Conservation (phyloP, 2,329 filamentous ascomycete species). For the Penicillium vulpinum region DNA sequence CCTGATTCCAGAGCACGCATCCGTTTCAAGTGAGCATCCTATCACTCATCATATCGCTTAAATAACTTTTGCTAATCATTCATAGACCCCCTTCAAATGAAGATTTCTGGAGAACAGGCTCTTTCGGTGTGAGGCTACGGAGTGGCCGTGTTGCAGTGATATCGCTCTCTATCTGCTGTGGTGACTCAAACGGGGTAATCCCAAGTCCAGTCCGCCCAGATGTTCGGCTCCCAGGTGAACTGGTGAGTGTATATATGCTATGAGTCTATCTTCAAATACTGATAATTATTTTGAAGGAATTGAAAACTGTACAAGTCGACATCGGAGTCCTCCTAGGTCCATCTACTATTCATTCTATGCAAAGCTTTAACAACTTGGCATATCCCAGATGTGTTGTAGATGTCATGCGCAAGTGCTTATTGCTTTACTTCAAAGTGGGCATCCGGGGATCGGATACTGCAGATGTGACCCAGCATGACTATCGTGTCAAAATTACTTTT, state of each 20-base stretch:
- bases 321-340: constrained; percentile 63
- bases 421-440: constrained; percentile 46
- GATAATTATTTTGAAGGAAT: constrained; percentile 30
- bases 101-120: constrained; percentile 52
- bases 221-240: constrained; percentile 35
- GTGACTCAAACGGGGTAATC: constrained; percentile 14
- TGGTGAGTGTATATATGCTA: constrained; percentile 31
- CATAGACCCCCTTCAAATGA: constrained; percentile 52
- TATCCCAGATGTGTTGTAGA: constrained; percentile 41
- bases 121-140: constrained; percentile 31
- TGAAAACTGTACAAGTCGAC: constrained; percentile 53
- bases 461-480: constrained; percentile 24
- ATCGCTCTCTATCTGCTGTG: background rate
- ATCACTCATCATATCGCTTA: background rate
- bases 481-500: constrained; percentile 49
- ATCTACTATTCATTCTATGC: constrained; percentile 61
- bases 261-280: background rate
- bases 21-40: constrained; percentile 50
- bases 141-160: constrained; percentile 16
- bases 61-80: background rate
- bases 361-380: constrained; percentile 40
- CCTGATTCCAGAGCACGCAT: constrained; percentile 50
- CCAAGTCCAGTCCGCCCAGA: constrained; percentile 38
- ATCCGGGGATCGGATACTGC: constrained; percentile 14
- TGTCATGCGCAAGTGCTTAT: constrained; percentile 46